A percentile compares a stretch with the other conserved stretches of the same genome.
Evolutionary conservation across 176 grass and related monocot genomes (phyloP).

Genomic region (Themeda triandra): DNA sequence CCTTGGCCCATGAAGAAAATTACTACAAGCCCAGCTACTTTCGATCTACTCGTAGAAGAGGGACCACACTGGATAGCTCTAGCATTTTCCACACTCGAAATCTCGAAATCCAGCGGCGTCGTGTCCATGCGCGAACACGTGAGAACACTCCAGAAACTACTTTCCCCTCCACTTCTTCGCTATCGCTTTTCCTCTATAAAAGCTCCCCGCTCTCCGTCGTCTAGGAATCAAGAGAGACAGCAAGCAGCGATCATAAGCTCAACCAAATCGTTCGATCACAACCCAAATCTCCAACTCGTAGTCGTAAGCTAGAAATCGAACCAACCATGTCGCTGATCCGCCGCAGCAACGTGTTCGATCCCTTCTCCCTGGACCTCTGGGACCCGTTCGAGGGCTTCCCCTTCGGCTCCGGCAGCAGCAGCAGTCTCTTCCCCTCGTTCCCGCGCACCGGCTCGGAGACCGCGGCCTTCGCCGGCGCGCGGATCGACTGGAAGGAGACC

Average conservation of each 20-base stretch:
- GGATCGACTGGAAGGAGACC: slow-evolving; percentile 68
- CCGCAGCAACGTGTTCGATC: slow-evolving; percentile 74
- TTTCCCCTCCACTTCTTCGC: neutral
- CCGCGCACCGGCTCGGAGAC: slow-evolving; percentile 33
- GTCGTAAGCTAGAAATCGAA: neutral
- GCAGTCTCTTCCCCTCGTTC: slow-evolving; percentile 42
- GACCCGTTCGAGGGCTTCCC: slow-evolving; percentile 60
- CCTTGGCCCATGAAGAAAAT: neutral
- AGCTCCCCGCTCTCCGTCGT: neutral
- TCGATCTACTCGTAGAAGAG: neutral
- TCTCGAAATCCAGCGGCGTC: neutral
- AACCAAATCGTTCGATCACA: neutral
- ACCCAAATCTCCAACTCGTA: neutral
- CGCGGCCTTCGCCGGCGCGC: slow-evolving; percentile 30
- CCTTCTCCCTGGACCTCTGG: slow-evolving; percentile 67
- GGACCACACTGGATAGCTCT: neutral
- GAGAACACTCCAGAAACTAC: slow-evolving; percentile 31
- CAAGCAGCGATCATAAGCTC: neutral
- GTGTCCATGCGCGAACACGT: neutral
- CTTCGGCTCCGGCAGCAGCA: slow-evolving; percentile 41
- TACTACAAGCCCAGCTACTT: neutral
- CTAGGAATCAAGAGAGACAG: neutral
- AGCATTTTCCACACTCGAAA: neutral
- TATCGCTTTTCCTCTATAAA: slow-evolving; percentile 2
- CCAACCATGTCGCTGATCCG: slow-evolving; percentile 50